Evolutionary conservation across 2,329 filamentous ascomycete genomes (phyloP), one percentile per base, ranked within the genome.

Genomic region (Pestalotiopsis sp.): DNA sequence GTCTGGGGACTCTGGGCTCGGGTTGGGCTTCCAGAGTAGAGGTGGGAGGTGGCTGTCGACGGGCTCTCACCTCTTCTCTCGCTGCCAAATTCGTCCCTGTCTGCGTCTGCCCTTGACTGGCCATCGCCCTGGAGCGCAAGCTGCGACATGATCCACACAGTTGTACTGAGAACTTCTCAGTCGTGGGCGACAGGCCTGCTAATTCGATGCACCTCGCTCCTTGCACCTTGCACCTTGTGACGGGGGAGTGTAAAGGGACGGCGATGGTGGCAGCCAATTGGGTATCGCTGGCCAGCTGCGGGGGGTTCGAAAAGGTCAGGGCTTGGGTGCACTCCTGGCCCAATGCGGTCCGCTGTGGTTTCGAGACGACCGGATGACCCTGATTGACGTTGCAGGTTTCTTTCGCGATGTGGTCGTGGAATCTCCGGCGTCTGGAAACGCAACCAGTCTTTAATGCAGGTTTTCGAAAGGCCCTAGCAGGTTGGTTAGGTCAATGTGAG

Each of bases 61-160:
- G 76, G 77, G 78, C 77, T 80, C 31, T 66, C 65, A 49, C 52
- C 49, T 60, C 65, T 38, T 20, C 65, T 31, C 6, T 31, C 31
- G 31, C 31, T 31, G 31, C 31, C 31, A 31, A 31, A 31, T 7
- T 31, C 31, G 31, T 31, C 31, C 25, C 17, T 58, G 56, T 13
- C 56, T 58, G 17, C 17, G n/a, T 58, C 17, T 58, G 56, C 59
- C 31, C 36, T 20, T 61, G 59, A 27, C 76, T 84, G 79, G 76
- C 80, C 80, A 78, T 62, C n/a, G 59, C 78, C 79, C 78, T 82
- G 83, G 80, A 81, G 80, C 78, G 81, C 81, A 82, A 83, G 82
- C 80, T 86, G 85, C 80, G 85, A 85, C 85, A 87, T 86, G 82
- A 80, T 84, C 79, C 78, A 78, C 82, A 80, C 81, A 41, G 38